Evolutionary conservation across 805 yeast species (phyloP).

Genomic region (Saccharomyces jurei): DNA sequence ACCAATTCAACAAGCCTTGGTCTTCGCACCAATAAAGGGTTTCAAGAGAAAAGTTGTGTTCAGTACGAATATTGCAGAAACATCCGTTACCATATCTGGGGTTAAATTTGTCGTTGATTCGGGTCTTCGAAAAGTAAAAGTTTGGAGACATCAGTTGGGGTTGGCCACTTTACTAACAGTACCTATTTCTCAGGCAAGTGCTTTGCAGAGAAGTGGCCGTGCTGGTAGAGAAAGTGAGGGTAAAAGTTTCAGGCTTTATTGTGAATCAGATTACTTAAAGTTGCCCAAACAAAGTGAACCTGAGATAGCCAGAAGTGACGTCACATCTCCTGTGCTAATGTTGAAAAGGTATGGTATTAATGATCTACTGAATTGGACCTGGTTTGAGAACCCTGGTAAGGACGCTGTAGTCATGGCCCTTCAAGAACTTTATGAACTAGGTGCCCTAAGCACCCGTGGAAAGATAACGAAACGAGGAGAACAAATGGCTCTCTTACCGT

Average conservation of each 20-base stretch:
- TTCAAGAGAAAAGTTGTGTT: slow-evolving; percentile 76
- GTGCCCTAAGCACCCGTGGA: slow-evolving; percentile 73
- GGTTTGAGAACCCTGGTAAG: slow-evolving; percentile 87
- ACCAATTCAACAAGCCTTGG: slow-evolving; percentile 70
- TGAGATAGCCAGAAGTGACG: slow-evolving; percentile 80
- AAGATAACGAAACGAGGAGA: slow-evolving; percentile 71
- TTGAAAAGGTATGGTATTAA: slow-evolving; percentile 76
- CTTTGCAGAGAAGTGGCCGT: slow-evolving; percentile 92
- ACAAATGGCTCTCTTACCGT: slow-evolving; percentile 80
- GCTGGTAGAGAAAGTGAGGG: slow-evolving; percentile 98
- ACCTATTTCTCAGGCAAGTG: slow-evolving; percentile 89
- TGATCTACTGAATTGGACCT: slow-evolving; percentile 78
- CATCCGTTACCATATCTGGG: slow-evolving; percentile 93
- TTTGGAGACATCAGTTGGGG: slow-evolving; percentile 90
- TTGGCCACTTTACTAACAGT: slow-evolving; percentile 87
- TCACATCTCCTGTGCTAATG: slow-evolving; percentile 76
- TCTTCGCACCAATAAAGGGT: slow-evolving; percentile 59
- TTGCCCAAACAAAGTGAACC: slow-evolving; percentile 82
- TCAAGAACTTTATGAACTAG: slow-evolving; percentile 65
- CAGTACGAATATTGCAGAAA: slow-evolving; percentile 95
- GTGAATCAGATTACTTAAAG: slow-evolving; percentile 57
- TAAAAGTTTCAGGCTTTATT: slow-evolving; percentile 76
- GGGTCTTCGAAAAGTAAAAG: slow-evolving; percentile 87
- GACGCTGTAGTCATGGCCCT: slow-evolving; percentile 70
- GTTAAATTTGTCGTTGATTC: slow-evolving; percentile 88